Evolutionary conservation across 2,329 filamentous ascomycete species (phyloP).

Genomic region (Pestalotiopsis sp.): DNA sequence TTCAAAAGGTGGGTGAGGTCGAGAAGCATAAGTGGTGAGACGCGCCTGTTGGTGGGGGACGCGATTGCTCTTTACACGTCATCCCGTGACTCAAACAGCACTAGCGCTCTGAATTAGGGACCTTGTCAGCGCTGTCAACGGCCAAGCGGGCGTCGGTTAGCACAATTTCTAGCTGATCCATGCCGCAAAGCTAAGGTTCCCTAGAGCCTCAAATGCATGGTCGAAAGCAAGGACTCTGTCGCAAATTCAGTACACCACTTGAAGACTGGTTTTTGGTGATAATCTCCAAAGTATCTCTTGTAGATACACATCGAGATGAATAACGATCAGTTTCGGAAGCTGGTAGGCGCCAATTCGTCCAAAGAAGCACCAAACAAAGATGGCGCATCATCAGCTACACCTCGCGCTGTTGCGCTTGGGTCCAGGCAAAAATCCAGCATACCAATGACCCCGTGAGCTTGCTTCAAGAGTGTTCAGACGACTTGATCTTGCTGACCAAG

Average conservation of each 20-base stretch:
- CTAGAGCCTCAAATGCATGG: no score
- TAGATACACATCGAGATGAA: constrained; percentile 66
- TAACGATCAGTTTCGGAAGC: constrained; percentile 89
- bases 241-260: neutral
- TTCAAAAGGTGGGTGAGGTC: neutral
- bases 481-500: constrained; percentile 23
- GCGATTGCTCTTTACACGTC: constrained; percentile 37
- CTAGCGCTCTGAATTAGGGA: neutral
- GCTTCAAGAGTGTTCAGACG: neutral
- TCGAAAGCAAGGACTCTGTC: no score
- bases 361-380: constrained; percentile 44
- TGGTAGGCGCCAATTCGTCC: constrained; percentile 60
- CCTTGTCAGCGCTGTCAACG: neutral
- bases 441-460: constrained; percentile 86
- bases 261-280: neutral
- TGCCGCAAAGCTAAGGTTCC: neutral
- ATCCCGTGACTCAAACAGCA: constrained; percentile 37
- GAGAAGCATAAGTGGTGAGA: neutral
- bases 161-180: neutral
- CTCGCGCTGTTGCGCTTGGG: constrained; percentile 60
- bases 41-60: constrained; percentile 13
- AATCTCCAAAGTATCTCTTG: neutral
- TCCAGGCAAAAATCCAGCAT: constrained; percentile 80
- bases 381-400: constrained; percentile 44
- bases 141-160: neutral